Conservation (phyloP, 2,329 filamentous ascomycete genomes). For the Tolypocladium paradoxum region DNA sequence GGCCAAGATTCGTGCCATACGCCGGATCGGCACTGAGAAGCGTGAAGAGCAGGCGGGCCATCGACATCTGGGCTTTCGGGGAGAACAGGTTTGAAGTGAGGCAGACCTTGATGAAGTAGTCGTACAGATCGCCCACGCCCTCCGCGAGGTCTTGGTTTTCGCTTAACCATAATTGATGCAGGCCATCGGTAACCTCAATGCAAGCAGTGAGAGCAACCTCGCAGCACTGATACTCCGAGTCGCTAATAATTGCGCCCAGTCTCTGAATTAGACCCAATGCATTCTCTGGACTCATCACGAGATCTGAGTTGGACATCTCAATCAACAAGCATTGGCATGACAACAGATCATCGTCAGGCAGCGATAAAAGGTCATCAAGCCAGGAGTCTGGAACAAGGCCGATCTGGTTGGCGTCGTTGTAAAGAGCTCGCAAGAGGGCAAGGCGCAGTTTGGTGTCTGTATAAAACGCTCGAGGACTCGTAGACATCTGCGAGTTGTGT, state of each 20-base stretch:
- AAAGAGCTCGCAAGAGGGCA: constrained; percentile 30
- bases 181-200: constrained; percentile 55
- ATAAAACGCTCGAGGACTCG: constrained; percentile 36
- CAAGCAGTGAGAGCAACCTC: constrained; percentile 61
- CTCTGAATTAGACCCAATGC: constrained; percentile 37
- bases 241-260: constrained; percentile 39
- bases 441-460: constrained; percentile 35
- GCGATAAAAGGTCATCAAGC: constrained; percentile 35
- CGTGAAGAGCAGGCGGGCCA: constrained; percentile 59
- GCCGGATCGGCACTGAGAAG: constrained; percentile 56
- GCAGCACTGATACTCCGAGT: constrained; percentile 56
- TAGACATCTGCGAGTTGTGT: constrained; percentile 28
- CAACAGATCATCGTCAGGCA: constrained; percentile 43
- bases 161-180: constrained; percentile 53
- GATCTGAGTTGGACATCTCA: constrained; percentile 43
- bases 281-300: constrained; percentile 36
- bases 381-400: constrained; percentile 40
- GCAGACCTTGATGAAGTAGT: constrained; percentile 59
- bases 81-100: constrained; percentile 62
- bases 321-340: constrained; percentile 36
- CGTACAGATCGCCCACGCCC: constrained; percentile 65
- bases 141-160: constrained; percentile 49
- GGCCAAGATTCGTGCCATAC: constrained; percentile 49
- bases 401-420: constrained; percentile 31
- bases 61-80: constrained; percentile 50